Conservation (phyloP, 1,139 yeast genomes). For the Nematodospora anomalae region DNA sequence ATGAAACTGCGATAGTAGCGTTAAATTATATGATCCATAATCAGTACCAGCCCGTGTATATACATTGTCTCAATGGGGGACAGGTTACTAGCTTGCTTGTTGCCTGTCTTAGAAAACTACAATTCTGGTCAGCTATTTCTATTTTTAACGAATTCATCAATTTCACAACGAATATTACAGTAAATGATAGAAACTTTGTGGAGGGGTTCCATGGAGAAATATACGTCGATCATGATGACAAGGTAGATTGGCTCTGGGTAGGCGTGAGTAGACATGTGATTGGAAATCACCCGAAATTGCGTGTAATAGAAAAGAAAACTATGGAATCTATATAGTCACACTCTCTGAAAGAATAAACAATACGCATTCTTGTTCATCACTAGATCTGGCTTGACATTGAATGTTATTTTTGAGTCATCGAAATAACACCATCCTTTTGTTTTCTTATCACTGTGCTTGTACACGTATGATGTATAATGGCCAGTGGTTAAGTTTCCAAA, state of each 20-base stretch:
- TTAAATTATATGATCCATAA: constrained; percentile 61
- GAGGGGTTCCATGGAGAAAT: constrained; percentile 75
- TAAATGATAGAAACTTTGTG: constrained; percentile 80
- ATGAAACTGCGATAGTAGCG: constrained; percentile 58
- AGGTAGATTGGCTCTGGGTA: constrained; percentile 74
- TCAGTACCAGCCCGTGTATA: constrained; percentile 66
- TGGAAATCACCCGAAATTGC: constrained; percentile 43
- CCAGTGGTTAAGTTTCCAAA: constrained; percentile 81
- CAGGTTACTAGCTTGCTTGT: constrained; percentile 80
- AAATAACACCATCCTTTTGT: constrained; percentile 68
- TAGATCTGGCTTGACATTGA: constrained; percentile 37
- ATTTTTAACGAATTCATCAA: constrained; percentile 83
- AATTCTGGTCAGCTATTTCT: constrained; percentile 88
- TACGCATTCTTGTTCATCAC: constrained; percentile 69
- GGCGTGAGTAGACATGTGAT: constrained; percentile 64
- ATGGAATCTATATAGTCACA: constrained; percentile 15
- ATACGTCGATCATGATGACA: constrained; percentile 45
- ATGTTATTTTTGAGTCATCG: constrained; percentile 66
- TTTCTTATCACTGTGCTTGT: constrained; percentile 46
- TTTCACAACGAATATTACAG: constrained; percentile 75
- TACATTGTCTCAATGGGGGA: constrained; percentile 89
- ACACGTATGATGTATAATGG: constrained; percentile 85
- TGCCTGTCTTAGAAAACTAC: constrained; percentile 81
- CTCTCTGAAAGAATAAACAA: constrained; percentile 64
- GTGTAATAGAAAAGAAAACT: constrained; percentile 26